Evolutionary conservation across 805 yeast species (phyloP), one percentile per base, ranked within the genome.

Genomic region (Candida sithepensis): DNA sequence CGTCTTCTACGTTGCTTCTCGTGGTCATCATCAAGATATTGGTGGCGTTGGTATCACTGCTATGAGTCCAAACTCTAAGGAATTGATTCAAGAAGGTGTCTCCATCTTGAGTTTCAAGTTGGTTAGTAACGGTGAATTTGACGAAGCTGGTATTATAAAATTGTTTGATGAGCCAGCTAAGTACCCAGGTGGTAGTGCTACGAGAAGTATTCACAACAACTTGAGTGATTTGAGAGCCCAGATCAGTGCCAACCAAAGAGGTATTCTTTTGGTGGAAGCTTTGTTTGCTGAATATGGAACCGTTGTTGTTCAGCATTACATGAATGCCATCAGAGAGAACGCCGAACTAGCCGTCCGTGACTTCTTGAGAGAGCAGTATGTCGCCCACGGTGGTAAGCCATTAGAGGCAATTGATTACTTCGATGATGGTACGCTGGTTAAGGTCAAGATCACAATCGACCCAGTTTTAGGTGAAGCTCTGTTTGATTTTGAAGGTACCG

Each of bases 21-120:
- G 82, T 45, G 82, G 81, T n/a, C 82, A 78, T 60, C 82, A 78
- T 59, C 78, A 82, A 28, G 82, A 78, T 52, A 77, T 78, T 53
- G 82, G 82, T 38, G 77, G 79, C n/a, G 72, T 77, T 43, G 70
- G 78, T 42, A 78, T 80, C 22, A 81, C 81, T 3, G 71, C 78
- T 1, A 75, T 77, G 73, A 75, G 79, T 23, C 78, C 82, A 9
- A 70, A 75, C 52, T 75, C 82, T 12, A 74, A 73, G 55, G 71
- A 74, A 36, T 69, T 78, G 43, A 71, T 64, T 53, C 78, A 77
- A 48, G 83, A 78, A 60, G 83, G 82, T 41, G 82, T 78, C 3
- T 70, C 78, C 18, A 76, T 77, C 41, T 69, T 72, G 48, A 65
- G 77, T 19, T 77, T 73, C 62, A 75, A 75, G 55, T 60, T 78